phyloP scores from a whole-genome alignment of 176 grass and related monocot species.

The Alloteropsis semialata region DNA sequence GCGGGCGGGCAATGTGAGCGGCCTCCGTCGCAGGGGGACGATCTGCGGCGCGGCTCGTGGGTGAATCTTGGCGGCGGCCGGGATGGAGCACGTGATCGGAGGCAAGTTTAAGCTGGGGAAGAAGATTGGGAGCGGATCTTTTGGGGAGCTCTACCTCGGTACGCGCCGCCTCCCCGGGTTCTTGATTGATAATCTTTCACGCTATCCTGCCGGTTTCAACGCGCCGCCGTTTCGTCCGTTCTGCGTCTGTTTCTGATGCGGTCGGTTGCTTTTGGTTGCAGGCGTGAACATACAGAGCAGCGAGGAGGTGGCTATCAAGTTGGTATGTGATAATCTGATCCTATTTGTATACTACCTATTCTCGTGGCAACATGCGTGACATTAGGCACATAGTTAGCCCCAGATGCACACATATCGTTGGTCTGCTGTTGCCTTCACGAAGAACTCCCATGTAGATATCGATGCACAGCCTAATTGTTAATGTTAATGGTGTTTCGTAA shows the following conservation, averaged over 20 bases:
- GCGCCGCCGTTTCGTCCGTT: neutral
- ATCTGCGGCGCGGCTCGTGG: constrained; percentile 18
- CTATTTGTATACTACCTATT: neutral
- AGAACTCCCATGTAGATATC: neutral
- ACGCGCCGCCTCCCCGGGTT: neutral
- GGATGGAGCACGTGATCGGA: constrained; percentile 83
- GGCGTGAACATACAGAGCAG: constrained; percentile 58
- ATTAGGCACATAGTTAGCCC: constrained; percentile 10
- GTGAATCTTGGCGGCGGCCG: constrained; percentile 27
- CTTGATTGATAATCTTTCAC: constrained; percentile 7
- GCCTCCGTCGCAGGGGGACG: neutral
- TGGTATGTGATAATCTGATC: constrained; percentile 41
- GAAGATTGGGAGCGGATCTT: constrained; percentile 70
- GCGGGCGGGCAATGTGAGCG: constrained; percentile 49
- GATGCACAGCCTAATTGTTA: neutral
- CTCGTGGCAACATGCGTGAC: neutral
- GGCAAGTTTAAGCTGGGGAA: constrained; percentile 68
- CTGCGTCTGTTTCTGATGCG: neutral
- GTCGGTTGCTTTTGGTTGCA: constrained; percentile 12
- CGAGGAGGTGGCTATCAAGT: constrained; percentile 57
- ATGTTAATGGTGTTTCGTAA: neutral
- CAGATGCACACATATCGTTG: neutral
- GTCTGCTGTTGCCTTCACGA: neutral
- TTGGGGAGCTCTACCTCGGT: constrained; percentile 71
- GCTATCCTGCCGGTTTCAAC: neutral